These are phyloP conservation scores for Rhizopogon vulgaris DNA, from an alignment of 768 basidiomycete genomes.

Conservation along the genomic window DNA sequence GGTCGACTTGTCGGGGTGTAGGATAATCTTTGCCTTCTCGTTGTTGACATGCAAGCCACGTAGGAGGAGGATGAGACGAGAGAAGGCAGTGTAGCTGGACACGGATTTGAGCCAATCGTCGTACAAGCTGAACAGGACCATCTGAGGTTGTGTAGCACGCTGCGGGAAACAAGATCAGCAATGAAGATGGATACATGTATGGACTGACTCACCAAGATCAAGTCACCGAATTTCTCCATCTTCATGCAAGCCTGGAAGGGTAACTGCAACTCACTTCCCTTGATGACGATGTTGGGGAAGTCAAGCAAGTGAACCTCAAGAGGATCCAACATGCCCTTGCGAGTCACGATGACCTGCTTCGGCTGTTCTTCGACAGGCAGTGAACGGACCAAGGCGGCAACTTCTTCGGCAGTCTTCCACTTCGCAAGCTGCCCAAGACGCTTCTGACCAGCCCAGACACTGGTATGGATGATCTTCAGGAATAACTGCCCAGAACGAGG, in stretches of 20 bases:
- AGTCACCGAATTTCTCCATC: slow-evolving; percentile 99
- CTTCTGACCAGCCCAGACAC: slow-evolving; percentile 99
- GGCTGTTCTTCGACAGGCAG: slow-evolving; percentile 99
- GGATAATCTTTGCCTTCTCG: slow-evolving; percentile 97
- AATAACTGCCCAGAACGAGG: slow-evolving; percentile 97
- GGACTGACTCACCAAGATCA: slow-evolving; percentile 62
- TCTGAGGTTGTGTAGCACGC: slow-evolving; percentile 97
- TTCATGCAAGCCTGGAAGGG: slow-evolving; percentile 99
- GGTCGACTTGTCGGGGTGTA: slow-evolving; percentile 95
- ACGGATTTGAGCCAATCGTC: slow-evolving; percentile 99
- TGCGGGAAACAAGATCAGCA: slow-evolving; percentile 19
- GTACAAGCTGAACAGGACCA: slow-evolving; percentile 98
- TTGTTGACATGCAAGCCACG: slow-evolving; percentile 99
- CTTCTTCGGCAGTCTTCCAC: slow-evolving; percentile 99
- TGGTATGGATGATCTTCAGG: slow-evolving; percentile 98
- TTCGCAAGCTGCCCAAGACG: slow-evolving; percentile 99
- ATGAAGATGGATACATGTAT: neutral
- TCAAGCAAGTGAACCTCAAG: slow-evolving; percentile 98
- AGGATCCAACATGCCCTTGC: slow-evolving; percentile 99
- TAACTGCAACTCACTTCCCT: slow-evolving; percentile 94
- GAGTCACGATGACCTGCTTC: slow-evolving; percentile 98
- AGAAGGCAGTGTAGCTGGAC: slow-evolving; percentile 98
- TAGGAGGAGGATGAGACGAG: slow-evolving; percentile 91
- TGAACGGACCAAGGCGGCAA: slow-evolving; percentile 94
- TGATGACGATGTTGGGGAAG: slow-evolving; percentile 99